Conservation (phyloP, 306 rosid genomes). For the Carpinus fangiana region DNA sequence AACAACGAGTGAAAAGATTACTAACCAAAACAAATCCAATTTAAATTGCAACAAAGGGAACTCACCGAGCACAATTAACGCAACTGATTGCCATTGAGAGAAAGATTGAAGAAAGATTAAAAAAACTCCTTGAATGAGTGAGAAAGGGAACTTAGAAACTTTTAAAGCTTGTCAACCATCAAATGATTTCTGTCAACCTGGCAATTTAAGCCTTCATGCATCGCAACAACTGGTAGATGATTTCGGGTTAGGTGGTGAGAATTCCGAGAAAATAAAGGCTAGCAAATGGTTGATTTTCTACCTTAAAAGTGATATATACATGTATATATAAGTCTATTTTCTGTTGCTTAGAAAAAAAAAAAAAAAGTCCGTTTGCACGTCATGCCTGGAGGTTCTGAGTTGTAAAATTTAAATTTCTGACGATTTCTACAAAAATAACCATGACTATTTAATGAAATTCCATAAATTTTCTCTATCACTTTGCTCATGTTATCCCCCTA, state of each 20-base stretch:
- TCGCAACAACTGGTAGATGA: constrained; percentile 25
- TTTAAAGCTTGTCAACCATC: constrained; percentile 7
- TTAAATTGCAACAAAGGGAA: neutral
- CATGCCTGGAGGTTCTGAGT: neutral
- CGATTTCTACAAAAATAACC: neutral
- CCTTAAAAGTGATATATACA: neutral
- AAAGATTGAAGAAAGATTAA: neutral
- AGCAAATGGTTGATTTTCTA: neutral
- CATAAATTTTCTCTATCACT: neutral
- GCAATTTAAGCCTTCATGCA: constrained; percentile 18
- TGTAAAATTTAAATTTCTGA: neutral
- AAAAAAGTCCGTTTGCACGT: no score
- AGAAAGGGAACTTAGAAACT: neutral
- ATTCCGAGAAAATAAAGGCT: neutral
- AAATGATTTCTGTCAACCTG: constrained; percentile 7
- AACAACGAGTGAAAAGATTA: neutral
- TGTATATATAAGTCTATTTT: no score
- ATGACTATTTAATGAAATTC: neutral
- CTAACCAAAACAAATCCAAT: neutral
- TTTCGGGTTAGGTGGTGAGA: neutral
- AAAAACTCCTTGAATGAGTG: neutral
- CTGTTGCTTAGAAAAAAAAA: no score
- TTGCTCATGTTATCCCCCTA: neutral
- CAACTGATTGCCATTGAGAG: neutral
- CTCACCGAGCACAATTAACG: constrained; percentile 16